Percentiles rank a stretch among this genome's conserved stretches.
Evolutionary conservation across 2,329 filamentous ascomycete genomes (phyloP).

Genomic region (Penicillium sp.): DNA sequence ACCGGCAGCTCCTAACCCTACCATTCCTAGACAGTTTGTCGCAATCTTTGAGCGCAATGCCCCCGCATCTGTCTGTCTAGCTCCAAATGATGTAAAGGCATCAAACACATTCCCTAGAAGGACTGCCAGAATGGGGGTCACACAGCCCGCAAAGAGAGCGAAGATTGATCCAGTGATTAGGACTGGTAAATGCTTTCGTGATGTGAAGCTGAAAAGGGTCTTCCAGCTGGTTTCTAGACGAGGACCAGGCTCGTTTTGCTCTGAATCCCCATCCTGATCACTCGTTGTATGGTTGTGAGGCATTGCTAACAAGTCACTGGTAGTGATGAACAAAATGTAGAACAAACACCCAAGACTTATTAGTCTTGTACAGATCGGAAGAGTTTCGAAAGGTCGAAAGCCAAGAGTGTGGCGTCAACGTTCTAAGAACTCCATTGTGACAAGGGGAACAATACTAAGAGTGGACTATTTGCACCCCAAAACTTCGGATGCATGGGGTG

Average conservation of each 20-base stretch:
- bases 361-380: too few species aligned
- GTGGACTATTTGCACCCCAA: not conserved
- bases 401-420: not conserved
- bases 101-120: slow-evolving; percentile 75
- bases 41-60: slow-evolving; percentile 59
- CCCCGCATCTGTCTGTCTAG: slow-evolving; percentile 49
- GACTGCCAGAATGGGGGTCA: slow-evolving; percentile 66
- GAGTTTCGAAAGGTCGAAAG: not conserved
- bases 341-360: not conserved
- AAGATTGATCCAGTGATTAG: slow-evolving; percentile 57
- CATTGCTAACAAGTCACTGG: not conserved
- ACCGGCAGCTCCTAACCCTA: slow-evolving; percentile 61
- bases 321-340: not conserved
- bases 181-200: slow-evolving; percentile 56
- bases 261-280: not conserved
- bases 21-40: slow-evolving; percentile 62
- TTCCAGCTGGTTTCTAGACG: slow-evolving; percentile 43
- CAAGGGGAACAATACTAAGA: slow-evolving; percentile 17
- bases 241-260: too few species aligned
- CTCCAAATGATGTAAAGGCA: slow-evolving; percentile 65
- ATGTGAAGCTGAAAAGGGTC: slow-evolving; percentile 72
- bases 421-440: not conserved
- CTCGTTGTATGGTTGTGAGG: not conserved
- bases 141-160: slow-evolving; percentile 60
- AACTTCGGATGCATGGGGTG: not conserved